Base-by-base conservation (phyloP, 257 asterid species). In the Rubia yunnanensis region DNA sequence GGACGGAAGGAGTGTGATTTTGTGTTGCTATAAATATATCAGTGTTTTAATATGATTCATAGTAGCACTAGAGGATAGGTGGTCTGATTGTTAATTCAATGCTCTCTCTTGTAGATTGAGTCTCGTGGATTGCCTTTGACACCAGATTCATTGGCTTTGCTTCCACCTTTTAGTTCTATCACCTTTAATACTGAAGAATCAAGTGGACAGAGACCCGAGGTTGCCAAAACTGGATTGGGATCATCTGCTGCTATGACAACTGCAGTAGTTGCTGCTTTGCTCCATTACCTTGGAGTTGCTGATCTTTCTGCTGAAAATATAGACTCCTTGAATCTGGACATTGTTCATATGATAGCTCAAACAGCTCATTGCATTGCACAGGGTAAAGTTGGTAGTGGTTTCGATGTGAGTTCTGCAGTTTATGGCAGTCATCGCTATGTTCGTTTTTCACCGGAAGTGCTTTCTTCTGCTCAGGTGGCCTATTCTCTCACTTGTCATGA, bases 231-330 rank as follows among this genome's bases (percentile, higher is more conserved):
- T 66, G 99, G 99, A 48, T 73, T 94, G 86, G 99, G 99, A 69
- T 94, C 99, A 15, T 94, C 99, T 24, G 99, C 99, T 53, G 99
- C 99, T 54, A 94, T 90, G 99, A 94, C 97, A 73, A 90, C 97
- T 75, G 97, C 97, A 11, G 99, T 94, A 69, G 97, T 83, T 67
- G 90, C 96, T 70, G 84, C 95, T 72, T 81, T 94, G 76, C 96
- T 94, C 74, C 92, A 85, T 73, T 88, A 88, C 77, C 85, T 94
- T 50, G 91, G 89, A 72, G 91, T 90, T 60, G 97, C 88, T 81
- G 77, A 76, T 63, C 88, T 89, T 76, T 85, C 96, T 57, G 72
- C 80, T 13, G 83, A 49, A 72, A 53, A 79, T 65, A 66, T 73
- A 41, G 74, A 66, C 46, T 27, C 68, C 17, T 39, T 32, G 24